Conservation (phyloP, 306 rosid genomes). For the Erythrophleum fordii region DNA sequence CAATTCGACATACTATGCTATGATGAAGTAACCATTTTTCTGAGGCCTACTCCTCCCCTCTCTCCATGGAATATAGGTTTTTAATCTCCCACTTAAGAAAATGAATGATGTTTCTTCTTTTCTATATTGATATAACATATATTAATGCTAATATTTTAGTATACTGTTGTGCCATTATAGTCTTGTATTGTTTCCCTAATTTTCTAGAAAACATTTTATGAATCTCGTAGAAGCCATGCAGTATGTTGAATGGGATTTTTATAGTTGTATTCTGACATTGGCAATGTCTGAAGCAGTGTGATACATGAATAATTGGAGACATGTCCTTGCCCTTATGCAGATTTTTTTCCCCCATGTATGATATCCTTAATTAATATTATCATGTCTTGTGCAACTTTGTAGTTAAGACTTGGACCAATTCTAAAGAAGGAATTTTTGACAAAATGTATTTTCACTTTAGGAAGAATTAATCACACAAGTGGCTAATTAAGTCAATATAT, state of each 20-base stretch:
- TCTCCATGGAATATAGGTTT: background rate
- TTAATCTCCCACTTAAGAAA: background rate
- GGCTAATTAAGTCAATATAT: background rate
- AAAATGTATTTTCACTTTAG: background rate
- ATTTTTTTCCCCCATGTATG: background rate
- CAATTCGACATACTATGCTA: background rate
- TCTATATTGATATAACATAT: conserved; percentile 4
- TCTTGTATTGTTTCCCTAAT: background rate
- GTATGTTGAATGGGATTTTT: background rate
- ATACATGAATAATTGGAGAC: background rate
- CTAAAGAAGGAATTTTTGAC: background rate
- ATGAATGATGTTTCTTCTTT: background rate
- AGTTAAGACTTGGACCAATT: background rate
- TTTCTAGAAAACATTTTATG: background rate
- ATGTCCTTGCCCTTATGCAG: background rate
- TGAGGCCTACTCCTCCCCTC: conserved; percentile 20
- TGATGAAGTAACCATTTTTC: conserved; percentile 1
- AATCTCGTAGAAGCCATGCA: background rate
- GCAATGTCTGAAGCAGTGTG: background rate
- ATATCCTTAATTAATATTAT: background rate
- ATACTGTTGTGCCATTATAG: conserved; percentile 17
- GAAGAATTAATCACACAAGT: background rate
- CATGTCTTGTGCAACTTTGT: background rate
- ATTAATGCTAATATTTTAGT: conserved; percentile 17
- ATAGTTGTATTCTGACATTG: background rate